Evolutionary conservation across 441 rosid species (phyloP).

Genomic region (Erodium trifolium): DNA sequence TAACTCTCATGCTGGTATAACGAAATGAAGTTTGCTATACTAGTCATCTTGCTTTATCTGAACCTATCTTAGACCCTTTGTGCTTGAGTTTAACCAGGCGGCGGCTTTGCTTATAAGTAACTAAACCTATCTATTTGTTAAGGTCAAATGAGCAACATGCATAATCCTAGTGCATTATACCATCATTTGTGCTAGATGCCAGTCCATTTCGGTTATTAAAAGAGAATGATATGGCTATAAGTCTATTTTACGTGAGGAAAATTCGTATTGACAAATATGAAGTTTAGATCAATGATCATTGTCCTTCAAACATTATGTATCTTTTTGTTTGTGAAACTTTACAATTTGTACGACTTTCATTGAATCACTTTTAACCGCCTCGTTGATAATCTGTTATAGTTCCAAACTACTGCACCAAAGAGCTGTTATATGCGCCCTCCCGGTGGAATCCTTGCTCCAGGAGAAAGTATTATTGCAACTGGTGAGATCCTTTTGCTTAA

Average conservation of each 20-base stretch:
- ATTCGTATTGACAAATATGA: too few relatives aligned
- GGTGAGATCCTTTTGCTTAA: constrained; percentile 27
- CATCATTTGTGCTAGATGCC: background rate
- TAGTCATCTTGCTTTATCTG: too few relatives aligned
- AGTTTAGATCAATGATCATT: too few relatives aligned
- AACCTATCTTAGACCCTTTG: too few relatives aligned
- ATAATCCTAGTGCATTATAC: too few relatives aligned
- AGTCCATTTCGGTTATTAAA: background rate
- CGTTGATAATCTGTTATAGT: constrained; percentile 27
- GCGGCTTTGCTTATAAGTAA: too few relatives aligned
- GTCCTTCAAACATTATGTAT: background rate
- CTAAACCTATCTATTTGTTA: too few relatives aligned
- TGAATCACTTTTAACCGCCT: background rate
- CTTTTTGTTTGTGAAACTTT: background rate
- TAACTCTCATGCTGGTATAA: too few relatives aligned
- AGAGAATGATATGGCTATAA: background rate
- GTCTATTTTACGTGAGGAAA: too few relatives aligned
- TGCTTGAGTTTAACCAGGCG: too few relatives aligned
- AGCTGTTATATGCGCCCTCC: constrained; percentile 81
- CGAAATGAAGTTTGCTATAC: too few relatives aligned
- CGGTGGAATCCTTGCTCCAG: constrained; percentile 65
- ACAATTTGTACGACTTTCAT: background rate
- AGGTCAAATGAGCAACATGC: too few relatives aligned
- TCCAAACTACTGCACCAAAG: constrained; percentile 73
- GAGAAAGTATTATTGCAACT: constrained; percentile 54